Percentiles rank a stretch among this genome's conserved stretches.
Evolutionary conservation across 1,284 basidiomycete species (phyloP).

Genomic region (Trichosporon ovoides): DNA sequence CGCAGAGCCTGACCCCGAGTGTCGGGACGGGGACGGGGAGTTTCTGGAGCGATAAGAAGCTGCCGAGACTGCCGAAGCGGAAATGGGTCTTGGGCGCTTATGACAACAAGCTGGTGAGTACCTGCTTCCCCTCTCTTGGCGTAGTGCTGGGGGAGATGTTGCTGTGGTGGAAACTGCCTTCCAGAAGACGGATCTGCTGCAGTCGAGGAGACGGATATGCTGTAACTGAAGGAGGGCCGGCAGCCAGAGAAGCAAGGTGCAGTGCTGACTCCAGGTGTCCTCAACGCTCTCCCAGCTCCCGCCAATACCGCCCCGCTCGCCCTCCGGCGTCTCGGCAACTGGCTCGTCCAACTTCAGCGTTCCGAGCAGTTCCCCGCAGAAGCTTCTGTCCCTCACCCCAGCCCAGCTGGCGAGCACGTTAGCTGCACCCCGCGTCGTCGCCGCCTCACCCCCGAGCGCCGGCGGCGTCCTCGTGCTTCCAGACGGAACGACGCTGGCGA

Average conservation of each 20-base stretch:
- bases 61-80: conserved; percentile 10
- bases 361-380: neutral
- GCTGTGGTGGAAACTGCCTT: too few relatives aligned
- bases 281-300: conserved; percentile 44
- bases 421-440: neutral
- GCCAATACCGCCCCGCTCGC: conserved; percentile 37
- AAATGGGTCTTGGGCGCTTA: conserved; percentile 38
- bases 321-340: conserved; percentile 15
- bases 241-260: too few relatives aligned
- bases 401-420: neutral
- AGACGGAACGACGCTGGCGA: conserved; percentile 36
- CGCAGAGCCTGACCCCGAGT: neutral
- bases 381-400: neutral
- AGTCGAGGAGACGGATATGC: too few relatives aligned
- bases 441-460: conserved; percentile 11
- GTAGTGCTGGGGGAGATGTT: too few relatives aligned
- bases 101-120: conserved; percentile 43
- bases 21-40: neutral
- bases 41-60: conserved; percentile 14
- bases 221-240: too few relatives aligned
- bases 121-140: too few relatives aligned
- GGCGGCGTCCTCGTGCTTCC: conserved; percentile 35
- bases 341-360: conserved; percentile 4
- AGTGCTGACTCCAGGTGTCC: conserved; percentile 30
- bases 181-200: too few relatives aligned